Conservation (phyloP, 139 green algal species). For the Eudorina sp. region DNA sequence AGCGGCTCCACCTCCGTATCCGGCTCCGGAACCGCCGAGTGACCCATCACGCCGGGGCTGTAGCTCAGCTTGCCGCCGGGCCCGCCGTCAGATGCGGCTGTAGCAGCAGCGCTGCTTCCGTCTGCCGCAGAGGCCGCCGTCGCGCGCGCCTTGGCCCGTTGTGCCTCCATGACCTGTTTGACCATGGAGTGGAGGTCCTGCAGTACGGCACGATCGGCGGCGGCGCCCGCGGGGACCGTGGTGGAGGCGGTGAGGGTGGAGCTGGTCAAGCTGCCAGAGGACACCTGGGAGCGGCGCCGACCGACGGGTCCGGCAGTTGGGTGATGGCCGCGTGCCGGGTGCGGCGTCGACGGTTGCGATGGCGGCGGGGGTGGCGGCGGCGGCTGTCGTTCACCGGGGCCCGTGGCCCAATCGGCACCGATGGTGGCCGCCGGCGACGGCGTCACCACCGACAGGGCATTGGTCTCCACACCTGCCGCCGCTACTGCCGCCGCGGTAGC, state of each 20-base stretch:
- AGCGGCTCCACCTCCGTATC: constrained; percentile 16
- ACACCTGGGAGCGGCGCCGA: too few relatives aligned
- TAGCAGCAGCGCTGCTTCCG: not conserved
- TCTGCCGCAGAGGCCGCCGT: not conserved
- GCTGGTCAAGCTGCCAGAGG: not conserved
- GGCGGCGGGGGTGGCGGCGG: not conserved
- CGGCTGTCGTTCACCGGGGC: too few relatives aligned
- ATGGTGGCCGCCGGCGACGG: not conserved
- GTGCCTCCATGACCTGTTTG: constrained; percentile 38
- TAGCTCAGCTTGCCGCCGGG: constrained; percentile 2
- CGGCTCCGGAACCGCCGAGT: constrained; percentile 12
- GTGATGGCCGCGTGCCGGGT: not conserved
- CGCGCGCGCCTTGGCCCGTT: not conserved
- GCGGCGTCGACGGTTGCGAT: not conserved
- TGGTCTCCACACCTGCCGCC: not conserved
- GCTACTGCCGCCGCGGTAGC: not conserved
- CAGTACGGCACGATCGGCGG: constrained; percentile 10
- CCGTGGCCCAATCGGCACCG: too few relatives aligned
- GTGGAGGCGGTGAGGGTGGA: constrained; percentile 24
- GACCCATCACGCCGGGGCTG: constrained; percentile 36
- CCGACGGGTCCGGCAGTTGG: not conserved
- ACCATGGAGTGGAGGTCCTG: constrained; percentile 44
- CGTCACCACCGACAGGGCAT: not conserved
- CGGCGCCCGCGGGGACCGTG: constrained; percentile 11
- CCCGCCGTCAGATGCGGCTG: not conserved